Percentiles rank a stretch among this genome's conserved stretches.
phyloP scores from a whole-genome alignment of 169 alveolate species.

The Plasmodium coatneyi region DNA sequence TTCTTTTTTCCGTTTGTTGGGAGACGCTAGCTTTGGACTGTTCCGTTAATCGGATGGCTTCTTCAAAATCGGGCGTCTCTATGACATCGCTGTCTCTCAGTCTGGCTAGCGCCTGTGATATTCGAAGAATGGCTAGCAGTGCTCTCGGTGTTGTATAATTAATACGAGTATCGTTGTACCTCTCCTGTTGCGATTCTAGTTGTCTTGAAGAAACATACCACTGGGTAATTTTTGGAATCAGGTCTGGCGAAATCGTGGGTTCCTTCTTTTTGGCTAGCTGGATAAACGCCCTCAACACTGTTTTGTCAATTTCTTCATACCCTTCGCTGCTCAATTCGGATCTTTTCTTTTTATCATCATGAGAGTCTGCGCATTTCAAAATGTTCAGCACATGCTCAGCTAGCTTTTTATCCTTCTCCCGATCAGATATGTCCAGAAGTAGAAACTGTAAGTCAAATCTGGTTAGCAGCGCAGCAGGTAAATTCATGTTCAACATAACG shows the following conservation, averaged over 20 bases:
- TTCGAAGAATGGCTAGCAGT: conserved; percentile 94
- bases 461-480: conserved; percentile 98
- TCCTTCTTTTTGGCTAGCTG: conserved; percentile 90
- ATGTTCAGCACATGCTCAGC: conserved; percentile 95
- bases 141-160: conserved; percentile 98
- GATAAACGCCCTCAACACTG: conserved; percentile 91
- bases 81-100: conserved; percentile 93
- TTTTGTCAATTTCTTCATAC: conserved; percentile 80
- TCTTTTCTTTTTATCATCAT: conserved; percentile 68
- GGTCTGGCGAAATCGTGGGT: conserved; percentile 80
- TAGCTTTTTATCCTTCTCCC: conserved; percentile 89
- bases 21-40: conserved; percentile 90
- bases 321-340: conserved; percentile 39
- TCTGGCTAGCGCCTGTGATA: conserved; percentile 96
- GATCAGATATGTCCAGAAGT: conserved; percentile 90
- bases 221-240: conserved; percentile 79
- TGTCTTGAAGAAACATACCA: conserved; percentile 84
- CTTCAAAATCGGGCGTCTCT: conserved; percentile 94
- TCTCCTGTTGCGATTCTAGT: conserved; percentile 82
- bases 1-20: conserved; percentile 77
- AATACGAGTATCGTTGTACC: conserved; percentile 88
- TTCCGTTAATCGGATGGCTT: conserved; percentile 95
- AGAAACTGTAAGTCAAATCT: conserved; percentile 95
- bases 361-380: conserved; percentile 87
- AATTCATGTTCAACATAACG: conserved; percentile 94